Evolutionary conservation across 2,329 filamentous ascomycete species (phyloP).

Genomic region (Fusarium heterosporum): DNA sequence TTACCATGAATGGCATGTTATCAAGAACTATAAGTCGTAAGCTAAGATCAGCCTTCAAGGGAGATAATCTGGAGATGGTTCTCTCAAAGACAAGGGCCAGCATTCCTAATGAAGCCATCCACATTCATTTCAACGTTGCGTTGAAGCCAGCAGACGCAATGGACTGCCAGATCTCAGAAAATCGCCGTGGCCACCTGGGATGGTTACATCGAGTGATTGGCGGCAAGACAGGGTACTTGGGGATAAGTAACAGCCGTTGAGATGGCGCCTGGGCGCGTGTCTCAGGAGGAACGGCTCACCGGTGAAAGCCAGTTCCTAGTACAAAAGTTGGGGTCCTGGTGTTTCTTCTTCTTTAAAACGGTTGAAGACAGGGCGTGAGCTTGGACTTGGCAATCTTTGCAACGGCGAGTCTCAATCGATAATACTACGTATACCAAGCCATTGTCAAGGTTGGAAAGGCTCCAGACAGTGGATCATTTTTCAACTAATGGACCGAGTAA

Average conservation of each 20-base stretch:
- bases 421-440: constrained; percentile 8
- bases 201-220: constrained; percentile 46
- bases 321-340: constrained; percentile 24
- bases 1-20: background rate
- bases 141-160: constrained; percentile 40
- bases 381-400: constrained; percentile 37
- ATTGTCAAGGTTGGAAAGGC: constrained; percentile 21
- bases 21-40: background rate
- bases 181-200: constrained; percentile 44
- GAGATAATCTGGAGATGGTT: background rate
- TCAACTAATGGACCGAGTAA: constrained; percentile 30
- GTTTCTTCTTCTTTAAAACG: constrained; percentile 21
- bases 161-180: constrained; percentile 48
- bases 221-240: constrained; percentile 34
- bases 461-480: constrained; percentile 8
- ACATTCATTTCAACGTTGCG: constrained; percentile 37
- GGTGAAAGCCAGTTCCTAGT: constrained; percentile 41
- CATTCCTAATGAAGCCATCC: constrained; percentile 35
- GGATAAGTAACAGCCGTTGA: constrained; percentile 43
- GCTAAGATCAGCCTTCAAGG: background rate
- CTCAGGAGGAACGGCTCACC: constrained; percentile 45
- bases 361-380: constrained; percentile 29
- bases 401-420: constrained; percentile 37
- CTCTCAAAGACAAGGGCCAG: constrained; percentile 13
- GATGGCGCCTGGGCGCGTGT: constrained; percentile 46